Evolutionary conservation across 1,284 basidiomycete genomes (phyloP), one percentile per base, ranked within the genome.

Genomic region (Rugosomyces carneus): DNA sequence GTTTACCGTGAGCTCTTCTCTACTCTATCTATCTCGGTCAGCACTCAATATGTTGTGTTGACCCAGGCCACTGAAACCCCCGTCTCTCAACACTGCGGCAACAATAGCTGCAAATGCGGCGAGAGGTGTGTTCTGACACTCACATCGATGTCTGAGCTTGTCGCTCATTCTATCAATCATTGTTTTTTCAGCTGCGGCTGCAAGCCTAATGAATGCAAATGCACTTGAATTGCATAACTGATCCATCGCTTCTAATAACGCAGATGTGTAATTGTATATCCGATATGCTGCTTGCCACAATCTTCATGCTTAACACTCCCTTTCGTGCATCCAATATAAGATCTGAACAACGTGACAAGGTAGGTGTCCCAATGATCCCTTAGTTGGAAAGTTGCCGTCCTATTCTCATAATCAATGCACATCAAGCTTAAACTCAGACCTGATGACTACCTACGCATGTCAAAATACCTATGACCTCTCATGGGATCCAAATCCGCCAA

Each of bases 151-250:
- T 29, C 27, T 23, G 21, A 23, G 3, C 31, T 11, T 13, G 11
- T 13, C 5, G 29, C 20, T 40, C n/a, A 5, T 27, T 2, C 21
- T 44, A 44, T 31, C 8, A 38, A 31, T 16, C n/a, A 3, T 18
- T 47, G 13, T 50, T n/a, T n/a, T n/a, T n/a, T n/a, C n/a, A 81
- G 78, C 48, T 82, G 78, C 66, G 48, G 53, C 37, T 80, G 78
- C 73, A 73, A 76, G 68, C 58, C 73, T 42, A 72, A 71, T 48
- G 72, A 76, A 54, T 81, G 78, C 78, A 80, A 79, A 66, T 81
- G 78, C 70, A 10, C 27, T 10, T 29, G 27, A 29, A 7, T 29
- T 29, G 27, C 27, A 29, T 29, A 4, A 13, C 13, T 9, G 10
- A 29, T 29, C 2, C 9, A 2, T 10, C 27, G 27, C 27, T 13